Conservation (phyloP, 768 basidiomycete species). For the Suillus variegatus region DNA sequence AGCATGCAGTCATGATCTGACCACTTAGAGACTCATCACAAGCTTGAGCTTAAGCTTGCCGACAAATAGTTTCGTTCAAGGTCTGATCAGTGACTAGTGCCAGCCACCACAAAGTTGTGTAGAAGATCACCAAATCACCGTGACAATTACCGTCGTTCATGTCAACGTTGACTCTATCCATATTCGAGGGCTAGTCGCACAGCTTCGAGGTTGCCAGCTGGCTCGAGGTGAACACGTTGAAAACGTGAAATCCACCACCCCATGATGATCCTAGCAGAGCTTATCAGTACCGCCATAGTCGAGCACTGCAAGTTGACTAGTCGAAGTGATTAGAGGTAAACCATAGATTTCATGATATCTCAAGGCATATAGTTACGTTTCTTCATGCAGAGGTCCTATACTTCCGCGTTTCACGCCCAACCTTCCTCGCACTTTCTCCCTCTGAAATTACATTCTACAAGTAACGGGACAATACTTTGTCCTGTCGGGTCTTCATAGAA, state of each 20-base stretch:
- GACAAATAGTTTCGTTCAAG: not conserved
- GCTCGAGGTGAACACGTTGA: slow-evolving; percentile 3
- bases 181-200: not conserved
- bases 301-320: not conserved
- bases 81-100: not conserved
- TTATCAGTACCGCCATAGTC: not conserved
- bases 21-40: not conserved
- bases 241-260: not conserved
- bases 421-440: slow-evolving; percentile 46
- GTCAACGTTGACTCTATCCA: not conserved
- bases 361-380: too few species aligned
- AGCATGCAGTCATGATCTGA: too few species aligned
- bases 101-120: not conserved
- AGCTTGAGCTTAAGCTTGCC: not conserved
- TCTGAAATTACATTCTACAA: slow-evolving; percentile 79
- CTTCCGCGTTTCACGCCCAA: slow-evolving; percentile 25
- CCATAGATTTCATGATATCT: not conserved
- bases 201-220: not conserved
- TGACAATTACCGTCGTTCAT: not conserved
- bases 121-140: not conserved
- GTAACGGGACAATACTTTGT: slow-evolving; percentile 56
- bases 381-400: too few species aligned
- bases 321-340: not conserved
- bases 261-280: not conserved
- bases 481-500: slow-evolving; percentile 62